Base-by-base conservation (phyloP, 371 early-diverging fungal species). In the Mortierella sp. region DNA sequence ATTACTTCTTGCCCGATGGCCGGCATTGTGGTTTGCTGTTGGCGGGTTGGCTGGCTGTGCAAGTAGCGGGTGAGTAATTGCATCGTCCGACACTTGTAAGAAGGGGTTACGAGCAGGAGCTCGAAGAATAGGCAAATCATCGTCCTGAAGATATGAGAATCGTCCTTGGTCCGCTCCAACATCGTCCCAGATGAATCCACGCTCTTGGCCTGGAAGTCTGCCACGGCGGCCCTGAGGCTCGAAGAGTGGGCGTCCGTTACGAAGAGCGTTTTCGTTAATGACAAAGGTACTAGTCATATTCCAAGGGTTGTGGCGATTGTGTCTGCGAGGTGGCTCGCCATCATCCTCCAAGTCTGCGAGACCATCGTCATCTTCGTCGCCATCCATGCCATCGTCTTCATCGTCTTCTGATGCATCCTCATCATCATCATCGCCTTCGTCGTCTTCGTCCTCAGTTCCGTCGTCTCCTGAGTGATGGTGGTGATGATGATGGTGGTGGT, bases 11-110 rank as follows among this genome's bases (percentile, higher is more conserved):
- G 60, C 62, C 6, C 72, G 55, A 22, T 75, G 83, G 18, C 62
- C 70, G 30, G 75, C 70, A 0, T 68, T 2, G n/a, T 64, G 47
- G 6, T 63, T 24, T 4, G 67, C 77, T 12, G 84, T 63, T 32
- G 83, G 84, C 12, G 79, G 66, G 12, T 68, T 26, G 8, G 77
- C 43, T 28, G 80, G 85, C 58, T 91, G 90, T n/a, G 90, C 84
- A 40, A 94, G 81, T 26, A 94, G 83, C 20, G 94, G 94, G 74
- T 94, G 94, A 0, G 91, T 89, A 64, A 89, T 87, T 43, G 88
- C 77, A 65, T 92, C 92, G 62, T 93, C 93, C 37, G 81, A 62
- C 28, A 71, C 73, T 26, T 79, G 64, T 26, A 64, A 24, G 66
- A 73, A 71, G 16, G 74, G 60, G 54, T 63, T 75, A 28, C 81